Evolutionary conservation across 1,139 yeast species (phyloP), one percentile per base, ranked within the genome.

Genomic region (Groenewaldozyma auringiensis): DNA sequence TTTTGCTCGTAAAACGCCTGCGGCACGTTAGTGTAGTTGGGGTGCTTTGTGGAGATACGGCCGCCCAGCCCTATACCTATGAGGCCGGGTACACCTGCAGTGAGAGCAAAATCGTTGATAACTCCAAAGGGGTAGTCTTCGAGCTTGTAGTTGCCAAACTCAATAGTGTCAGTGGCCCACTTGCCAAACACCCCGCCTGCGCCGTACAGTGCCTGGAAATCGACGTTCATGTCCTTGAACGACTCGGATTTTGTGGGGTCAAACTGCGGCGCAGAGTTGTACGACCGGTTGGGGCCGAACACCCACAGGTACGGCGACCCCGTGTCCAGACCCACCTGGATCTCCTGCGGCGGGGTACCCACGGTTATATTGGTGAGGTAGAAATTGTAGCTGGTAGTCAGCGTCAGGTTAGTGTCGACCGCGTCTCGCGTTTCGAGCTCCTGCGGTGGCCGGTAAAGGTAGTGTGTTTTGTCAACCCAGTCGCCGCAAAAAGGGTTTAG

Each of bases 181-280:
- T 68, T 60, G 39, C 94, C 94, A 4, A 57, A 50, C 13, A 89
- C 87, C 11, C 82, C 71, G 2, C 68, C 66, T 58, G 84, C 92
- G 22, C 82, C 89, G 56, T 84, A 84, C 16, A 65, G 50, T 51
- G 82, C 83, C 21, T 56, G 53, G 47, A 63, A 60, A 36, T 50
- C 46, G n/a, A 36, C 36, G 45, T 59, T 52, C 8, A 43, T 25
- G 35, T 41, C 40, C 16, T 47, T 40, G 45, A 50, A 62, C 8
- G 63, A 46, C 20, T 50, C 25, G 11, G 64, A 58, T 25, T 50
- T 42, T 37, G 53, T 48, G n/a, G 63, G 61, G 45, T 57, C 58
- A 54, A 75, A 76, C 42, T 60, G 62, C 3, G 59, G 46, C 1
- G 65, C 61, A 41, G 55, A 47, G 42, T 55, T 44, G 47, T 40